These are phyloP conservation scores for Teunomyces gatunensis DNA, from an alignment of 805 yeast genomes.

Conservation along the genomic window DNA sequence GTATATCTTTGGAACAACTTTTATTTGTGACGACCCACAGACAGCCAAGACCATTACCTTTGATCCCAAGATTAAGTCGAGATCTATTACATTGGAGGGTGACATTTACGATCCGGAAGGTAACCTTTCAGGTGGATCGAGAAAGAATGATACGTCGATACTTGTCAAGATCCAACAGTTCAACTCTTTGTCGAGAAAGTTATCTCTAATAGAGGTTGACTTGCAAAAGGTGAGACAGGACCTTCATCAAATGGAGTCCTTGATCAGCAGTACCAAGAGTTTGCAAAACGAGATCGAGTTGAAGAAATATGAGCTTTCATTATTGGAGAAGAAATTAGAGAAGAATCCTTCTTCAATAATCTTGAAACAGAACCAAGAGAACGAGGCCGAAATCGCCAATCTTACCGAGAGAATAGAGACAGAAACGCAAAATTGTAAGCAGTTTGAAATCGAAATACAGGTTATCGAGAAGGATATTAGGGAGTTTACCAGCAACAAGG, in stretches of 20 bases:
- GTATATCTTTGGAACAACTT: slow-evolving; percentile 85
- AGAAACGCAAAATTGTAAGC: slow-evolving; percentile 28
- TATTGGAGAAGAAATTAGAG: slow-evolving; percentile 53
- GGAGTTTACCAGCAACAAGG: slow-evolving; percentile 79
- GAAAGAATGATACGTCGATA: slow-evolving; percentile 56
- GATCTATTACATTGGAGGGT: slow-evolving; percentile 88
- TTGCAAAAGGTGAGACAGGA: slow-evolving; percentile 39
- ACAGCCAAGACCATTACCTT: slow-evolving; percentile 89
- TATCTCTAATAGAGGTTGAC: slow-evolving; percentile 42
- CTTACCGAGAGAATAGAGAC: slow-evolving; percentile 38
- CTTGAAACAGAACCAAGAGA: slow-evolving; percentile 47
- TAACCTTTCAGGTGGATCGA: slow-evolving; percentile 91
- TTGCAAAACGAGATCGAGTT: slow-evolving; percentile 59
- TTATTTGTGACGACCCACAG: slow-evolving; percentile 82
- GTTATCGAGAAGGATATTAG: slow-evolving; percentile 70
- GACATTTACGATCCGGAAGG: slow-evolving; percentile 97
- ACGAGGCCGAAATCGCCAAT: slow-evolving; percentile 43
- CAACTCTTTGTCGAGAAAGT: slow-evolving; percentile 43
- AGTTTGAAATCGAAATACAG: slow-evolving; percentile 43
- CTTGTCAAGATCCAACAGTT: slow-evolving; percentile 65
- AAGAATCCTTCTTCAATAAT: slow-evolving; percentile 56
- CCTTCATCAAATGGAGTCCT: slow-evolving; percentile 39
- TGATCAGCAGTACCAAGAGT: slow-evolving; percentile 49
- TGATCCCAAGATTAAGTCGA: slow-evolving; percentile 72
- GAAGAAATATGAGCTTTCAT: slow-evolving; percentile 56